phyloP scores from a whole-genome alignment of 1,284 basidiomycete species.

The Apiotrichum sp. region DNA sequence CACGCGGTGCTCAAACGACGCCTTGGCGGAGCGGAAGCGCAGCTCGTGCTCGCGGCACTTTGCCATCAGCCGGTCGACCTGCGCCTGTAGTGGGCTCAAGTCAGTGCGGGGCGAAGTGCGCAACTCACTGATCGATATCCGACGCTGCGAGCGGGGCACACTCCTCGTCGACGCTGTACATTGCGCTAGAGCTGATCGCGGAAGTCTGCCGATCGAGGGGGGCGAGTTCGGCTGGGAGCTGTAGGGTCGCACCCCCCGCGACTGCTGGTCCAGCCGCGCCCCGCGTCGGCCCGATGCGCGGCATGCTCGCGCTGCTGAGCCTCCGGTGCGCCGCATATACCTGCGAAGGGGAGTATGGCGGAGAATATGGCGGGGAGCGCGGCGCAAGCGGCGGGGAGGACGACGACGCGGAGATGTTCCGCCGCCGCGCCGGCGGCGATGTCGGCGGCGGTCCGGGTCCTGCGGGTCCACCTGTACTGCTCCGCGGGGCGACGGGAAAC shows the following conservation, averaged over 20 bases:
- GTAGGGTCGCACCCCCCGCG: background rate
- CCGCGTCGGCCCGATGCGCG: background rate
- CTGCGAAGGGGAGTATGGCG: too few relatives aligned
- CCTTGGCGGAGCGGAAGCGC: conserved; percentile 33
- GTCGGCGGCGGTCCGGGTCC: too few relatives aligned
- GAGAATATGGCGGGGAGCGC: too few relatives aligned
- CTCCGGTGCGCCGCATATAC: background rate
- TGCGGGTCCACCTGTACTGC: too few relatives aligned
- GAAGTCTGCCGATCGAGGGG: background rate
- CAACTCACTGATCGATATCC: background rate
- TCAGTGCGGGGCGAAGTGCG: too few relatives aligned
- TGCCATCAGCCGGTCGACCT: conserved; percentile 31
- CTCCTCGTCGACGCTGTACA: background rate
- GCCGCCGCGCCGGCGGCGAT: too few relatives aligned
- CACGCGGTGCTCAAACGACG: conserved; percentile 38
- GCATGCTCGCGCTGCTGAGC: background rate
- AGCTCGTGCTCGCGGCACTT: conserved; percentile 37
- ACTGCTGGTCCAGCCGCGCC: too few relatives aligned
- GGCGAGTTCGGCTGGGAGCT: background rate
- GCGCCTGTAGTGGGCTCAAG: conserved; percentile 27
- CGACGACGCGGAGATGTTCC: too few relatives aligned
- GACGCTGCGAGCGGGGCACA: background rate
- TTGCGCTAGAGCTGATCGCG: background rate
- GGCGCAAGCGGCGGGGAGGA: too few relatives aligned
- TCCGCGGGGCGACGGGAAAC: too few relatives aligned